Percentiles rank a stretch among this genome's conserved stretches.
Conservation (phyloP, 2,329 filamentous ascomycete species). For the Monosporascus sp. region DNA sequence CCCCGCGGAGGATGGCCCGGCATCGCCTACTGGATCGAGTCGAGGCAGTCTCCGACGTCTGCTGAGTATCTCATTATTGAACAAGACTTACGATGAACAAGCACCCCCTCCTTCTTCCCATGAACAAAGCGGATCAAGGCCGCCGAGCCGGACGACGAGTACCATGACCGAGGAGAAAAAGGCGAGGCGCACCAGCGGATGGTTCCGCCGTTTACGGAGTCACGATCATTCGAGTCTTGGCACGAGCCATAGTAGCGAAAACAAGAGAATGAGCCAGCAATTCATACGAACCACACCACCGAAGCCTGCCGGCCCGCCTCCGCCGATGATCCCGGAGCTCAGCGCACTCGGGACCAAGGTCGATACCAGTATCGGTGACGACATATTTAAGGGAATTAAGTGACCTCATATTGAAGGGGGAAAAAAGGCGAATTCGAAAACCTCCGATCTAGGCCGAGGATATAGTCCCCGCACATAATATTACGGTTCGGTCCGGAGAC, state of each 20-base stretch:
- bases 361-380: conserved; percentile 41
- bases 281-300: conserved; percentile 31
- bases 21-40: conserved; percentile 47
- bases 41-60: conserved; percentile 54
- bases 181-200: conserved; percentile 51
- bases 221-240: conserved; percentile 14
- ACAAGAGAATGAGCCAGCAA: conserved; percentile 38
- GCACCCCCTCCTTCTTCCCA: conserved; percentile 22
- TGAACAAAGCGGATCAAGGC: conserved; percentile 34
- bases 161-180: conserved; percentile 49
- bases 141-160: conserved; percentile 44
- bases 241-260: conserved; percentile 17
- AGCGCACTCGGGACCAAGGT: conserved; percentile 45
- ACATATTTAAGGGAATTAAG: conserved; percentile 57
- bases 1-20: conserved; percentile 44
- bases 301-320: conserved; percentile 45
- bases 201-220: conserved; percentile 51
- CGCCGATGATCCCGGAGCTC: conserved; percentile 57
- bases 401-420: conserved; percentile 25
- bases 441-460: neutral
- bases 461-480: neutral
- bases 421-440: neutral
- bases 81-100: conserved; percentile 45
- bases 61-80: conserved; percentile 51
- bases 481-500: neutral